phyloP scores from a whole-genome alignment of 2,329 filamentous ascomycete species.

The Anisogramma anomala region DNA sequence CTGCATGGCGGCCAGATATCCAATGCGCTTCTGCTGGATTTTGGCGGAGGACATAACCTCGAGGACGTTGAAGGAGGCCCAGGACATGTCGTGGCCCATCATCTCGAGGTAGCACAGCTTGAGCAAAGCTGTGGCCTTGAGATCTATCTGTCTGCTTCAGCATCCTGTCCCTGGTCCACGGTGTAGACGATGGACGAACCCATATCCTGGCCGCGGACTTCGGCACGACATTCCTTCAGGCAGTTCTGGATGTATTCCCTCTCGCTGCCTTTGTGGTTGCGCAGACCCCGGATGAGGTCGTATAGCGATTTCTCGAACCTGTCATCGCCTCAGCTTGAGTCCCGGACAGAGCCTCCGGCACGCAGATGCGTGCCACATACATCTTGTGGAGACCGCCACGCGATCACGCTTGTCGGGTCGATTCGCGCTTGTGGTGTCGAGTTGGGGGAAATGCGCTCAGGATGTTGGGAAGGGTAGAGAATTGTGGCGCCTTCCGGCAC shows the following conservation, averaged over 20 bases:
- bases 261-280: slow-evolving; percentile 91
- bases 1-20: slow-evolving; percentile 89
- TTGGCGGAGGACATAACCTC: slow-evolving; percentile 98
- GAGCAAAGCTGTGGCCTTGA: slow-evolving; percentile 89
- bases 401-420: slow-evolving; percentile 3
- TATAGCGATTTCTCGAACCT: slow-evolving; percentile 99
- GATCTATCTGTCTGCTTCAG: slow-evolving; percentile 40
- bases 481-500: slow-evolving; percentile 6
- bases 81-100: slow-evolving; percentile 99
- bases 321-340: slow-evolving; percentile 17
- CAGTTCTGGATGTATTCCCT: slow-evolving; percentile 89
- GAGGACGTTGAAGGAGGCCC: slow-evolving; percentile 95
- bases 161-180: background rate
- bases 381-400: slow-evolving; percentile 15
- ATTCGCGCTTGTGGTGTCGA: background rate
- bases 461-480: background rate
- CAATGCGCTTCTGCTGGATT: slow-evolving; percentile 88
- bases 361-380: slow-evolving; percentile 14
- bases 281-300: slow-evolving; percentile 92
- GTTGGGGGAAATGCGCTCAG: slow-evolving; percentile 1
- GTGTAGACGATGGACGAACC: slow-evolving; percentile 37
- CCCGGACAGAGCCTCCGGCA: background rate
- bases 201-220: slow-evolving; percentile 90
- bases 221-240: slow-evolving; percentile 86
- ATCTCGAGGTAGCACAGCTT: slow-evolving; percentile 98